Evolutionary conservation across 2,329 filamentous ascomycete species (phyloP).

Genomic region (Cyanodermella asteris): DNA sequence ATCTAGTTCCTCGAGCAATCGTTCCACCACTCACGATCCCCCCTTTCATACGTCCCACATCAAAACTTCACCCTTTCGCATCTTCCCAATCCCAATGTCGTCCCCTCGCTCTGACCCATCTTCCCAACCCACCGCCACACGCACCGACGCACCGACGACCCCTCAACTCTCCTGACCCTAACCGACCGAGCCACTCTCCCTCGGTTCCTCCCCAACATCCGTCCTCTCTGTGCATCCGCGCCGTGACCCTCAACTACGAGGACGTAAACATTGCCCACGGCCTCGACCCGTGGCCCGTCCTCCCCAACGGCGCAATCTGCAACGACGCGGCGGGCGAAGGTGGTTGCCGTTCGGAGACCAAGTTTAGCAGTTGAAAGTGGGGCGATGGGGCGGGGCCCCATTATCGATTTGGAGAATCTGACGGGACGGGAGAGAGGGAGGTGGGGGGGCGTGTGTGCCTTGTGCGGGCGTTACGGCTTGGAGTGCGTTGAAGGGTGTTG

Average conservation of each 20-base stretch:
- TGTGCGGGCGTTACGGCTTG: conserved; percentile 26
- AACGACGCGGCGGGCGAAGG: conserved; percentile 23
- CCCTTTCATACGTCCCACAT: too few species aligned
- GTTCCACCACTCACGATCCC: too few species aligned
- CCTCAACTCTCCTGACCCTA: too few species aligned
- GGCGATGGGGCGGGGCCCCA: conserved; percentile 19
- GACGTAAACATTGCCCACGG: conserved; percentile 18
- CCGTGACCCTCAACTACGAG: conserved; percentile 3
- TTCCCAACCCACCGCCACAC: too few species aligned
- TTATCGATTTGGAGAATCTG: conserved; percentile 19
- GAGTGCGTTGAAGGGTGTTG: conserved; percentile 19
- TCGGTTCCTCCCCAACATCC: too few species aligned
- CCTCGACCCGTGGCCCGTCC: conserved; percentile 20
- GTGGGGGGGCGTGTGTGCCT: conserved; percentile 22
- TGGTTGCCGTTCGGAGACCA: conserved; percentile 18
- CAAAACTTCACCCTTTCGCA: too few species aligned
- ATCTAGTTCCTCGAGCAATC: too few species aligned
- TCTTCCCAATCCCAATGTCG: too few species aligned
- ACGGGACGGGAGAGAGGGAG: conserved; percentile 20
- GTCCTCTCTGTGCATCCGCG: too few species aligned
- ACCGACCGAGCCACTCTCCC: too few species aligned
- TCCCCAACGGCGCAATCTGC: conserved; percentile 13
- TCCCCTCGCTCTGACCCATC: too few species aligned
- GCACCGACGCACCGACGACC: too few species aligned
- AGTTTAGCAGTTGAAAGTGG: conserved; percentile 13